Evolutionary conservation across 2,329 filamentous ascomycete species (phyloP).

Genomic region (Alternaria ethzedia): DNA sequence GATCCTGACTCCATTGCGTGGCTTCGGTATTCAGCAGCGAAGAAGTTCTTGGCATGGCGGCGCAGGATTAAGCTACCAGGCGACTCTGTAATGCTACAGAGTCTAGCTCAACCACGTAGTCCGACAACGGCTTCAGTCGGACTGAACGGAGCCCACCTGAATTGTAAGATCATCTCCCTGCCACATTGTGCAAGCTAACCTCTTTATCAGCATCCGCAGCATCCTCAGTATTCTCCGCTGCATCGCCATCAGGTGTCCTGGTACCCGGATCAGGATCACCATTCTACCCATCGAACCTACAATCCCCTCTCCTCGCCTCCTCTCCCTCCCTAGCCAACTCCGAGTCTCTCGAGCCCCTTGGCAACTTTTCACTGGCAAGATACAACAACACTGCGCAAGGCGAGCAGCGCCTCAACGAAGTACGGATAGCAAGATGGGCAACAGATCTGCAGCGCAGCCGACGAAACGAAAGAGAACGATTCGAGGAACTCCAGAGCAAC

Average conservation of each 20-base stretch:
- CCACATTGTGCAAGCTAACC: slow-evolving; percentile 14
- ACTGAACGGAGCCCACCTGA: slow-evolving; percentile 30
- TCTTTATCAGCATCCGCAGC: slow-evolving; percentile 36
- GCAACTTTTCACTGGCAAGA: slow-evolving; percentile 51
- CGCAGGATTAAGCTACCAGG: slow-evolving; percentile 47
- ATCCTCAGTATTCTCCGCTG: slow-evolving; percentile 45
- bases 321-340: slow-evolving; percentile 42
- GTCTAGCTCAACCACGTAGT: slow-evolving; percentile 31
- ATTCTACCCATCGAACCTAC: slow-evolving; percentile 43
- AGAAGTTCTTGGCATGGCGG: slow-evolving; percentile 79
- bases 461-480: slow-evolving; percentile 73
- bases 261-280: slow-evolving; percentile 43
- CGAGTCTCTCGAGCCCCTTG: slow-evolving; percentile 32
- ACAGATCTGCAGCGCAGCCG: slow-evolving; percentile 79
- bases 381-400: slow-evolving; percentile 60
- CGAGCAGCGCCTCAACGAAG: slow-evolving; percentile 67
- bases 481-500: slow-evolving; percentile 64
- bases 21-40: slow-evolving; percentile 81
- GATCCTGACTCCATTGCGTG: slow-evolving; percentile 78
- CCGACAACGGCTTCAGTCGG: slow-evolving; percentile 41
- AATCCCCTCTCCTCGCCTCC: slow-evolving; percentile 44
- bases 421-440: slow-evolving; percentile 83
- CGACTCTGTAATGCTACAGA: slow-evolving; percentile 37
- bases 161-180: slow-evolving; percentile 21
- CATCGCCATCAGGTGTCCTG: slow-evolving; percentile 49